A percentile compares a stretch with the other conserved stretches of the same genome.
Evolutionary conservation across 1,284 basidiomycete species (phyloP).

Genomic region (Filobasidium uniguttulatum): DNA sequence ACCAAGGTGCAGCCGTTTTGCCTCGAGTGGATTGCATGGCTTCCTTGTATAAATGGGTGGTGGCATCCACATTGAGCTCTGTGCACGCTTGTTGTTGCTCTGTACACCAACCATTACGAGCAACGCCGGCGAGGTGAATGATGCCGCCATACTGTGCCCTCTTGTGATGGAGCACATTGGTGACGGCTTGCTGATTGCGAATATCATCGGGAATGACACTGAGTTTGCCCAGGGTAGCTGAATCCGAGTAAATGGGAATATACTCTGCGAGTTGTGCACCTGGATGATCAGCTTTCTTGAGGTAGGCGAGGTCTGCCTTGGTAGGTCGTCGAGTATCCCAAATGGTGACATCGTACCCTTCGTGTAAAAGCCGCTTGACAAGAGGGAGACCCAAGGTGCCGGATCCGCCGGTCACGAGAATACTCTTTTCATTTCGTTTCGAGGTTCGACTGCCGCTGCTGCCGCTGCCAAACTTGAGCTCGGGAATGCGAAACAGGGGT

Average conservation of each 20-base stretch:
- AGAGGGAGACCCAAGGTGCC: constrained; percentile 5
- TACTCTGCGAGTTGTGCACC: not conserved
- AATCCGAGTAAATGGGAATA: not conserved
- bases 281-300: not conserved
- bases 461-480: too few relatives aligned
- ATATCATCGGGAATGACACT: not conserved
- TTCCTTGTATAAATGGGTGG: constrained; percentile 20
- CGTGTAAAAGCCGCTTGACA: constrained; percentile 7
- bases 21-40: constrained; percentile 11
- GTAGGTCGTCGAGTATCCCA: constrained; percentile 6
- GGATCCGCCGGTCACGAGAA: constrained; percentile 1
- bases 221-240: constrained; percentile 6
- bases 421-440: too few relatives aligned
- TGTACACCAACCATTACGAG: constrained; percentile 28
- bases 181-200: not conserved
- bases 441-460: too few relatives aligned
- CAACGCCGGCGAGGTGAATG: constrained; percentile 31
- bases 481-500: too few relatives aligned
- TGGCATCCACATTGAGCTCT: constrained; percentile 26
- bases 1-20: constrained; percentile 21
- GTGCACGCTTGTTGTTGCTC: constrained; percentile 25
- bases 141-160: constrained; percentile 20
- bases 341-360: constrained; percentile 10
- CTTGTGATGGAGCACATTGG: not conserved
- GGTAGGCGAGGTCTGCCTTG: constrained; percentile 2